Percentiles rank a stretch among this genome's conserved stretches.
Conservation (phyloP, 805 yeast genomes). For the Vanderwaltozyma yarrowii region DNA sequence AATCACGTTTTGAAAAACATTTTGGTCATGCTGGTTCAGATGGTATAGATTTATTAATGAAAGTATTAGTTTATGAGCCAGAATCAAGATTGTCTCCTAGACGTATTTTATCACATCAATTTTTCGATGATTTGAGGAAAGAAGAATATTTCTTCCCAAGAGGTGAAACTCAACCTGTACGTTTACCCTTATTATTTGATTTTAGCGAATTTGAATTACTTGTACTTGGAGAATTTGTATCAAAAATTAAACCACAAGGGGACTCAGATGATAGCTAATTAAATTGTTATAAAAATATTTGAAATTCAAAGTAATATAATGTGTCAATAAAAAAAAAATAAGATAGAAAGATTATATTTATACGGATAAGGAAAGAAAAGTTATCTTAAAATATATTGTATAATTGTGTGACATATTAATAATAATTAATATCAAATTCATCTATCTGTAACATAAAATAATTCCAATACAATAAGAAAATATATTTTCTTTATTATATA, state of each 20-base stretch:
- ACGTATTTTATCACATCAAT: slow-evolving; percentile 76
- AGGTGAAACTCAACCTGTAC: slow-evolving; percentile 35
- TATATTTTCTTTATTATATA: no score
- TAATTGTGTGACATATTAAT: no score
- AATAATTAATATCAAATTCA: background rate
- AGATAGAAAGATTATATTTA: background rate
- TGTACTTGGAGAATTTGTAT: slow-evolving; percentile 25
- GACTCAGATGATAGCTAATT: background rate
- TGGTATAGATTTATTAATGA: slow-evolving; percentile 76
- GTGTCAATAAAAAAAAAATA: background rate
- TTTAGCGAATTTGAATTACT: slow-evolving; percentile 61
- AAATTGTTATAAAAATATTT: background rate
- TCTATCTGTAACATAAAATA: no score
- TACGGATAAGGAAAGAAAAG: no score
- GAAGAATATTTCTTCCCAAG: slow-evolving; percentile 45
- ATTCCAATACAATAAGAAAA: no score
- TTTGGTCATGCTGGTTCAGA: slow-evolving; percentile 72
- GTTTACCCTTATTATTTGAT: slow-evolving; percentile 47
- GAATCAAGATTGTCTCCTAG: slow-evolving; percentile 70
- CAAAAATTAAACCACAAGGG: slow-evolving; percentile 12
- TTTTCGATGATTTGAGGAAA: slow-evolving; percentile 75
- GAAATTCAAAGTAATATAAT: no score
- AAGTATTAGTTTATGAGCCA: slow-evolving; percentile 85
- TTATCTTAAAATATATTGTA: no score
- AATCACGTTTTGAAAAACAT: slow-evolving; percentile 50